Base-by-base conservation (phyloP, 2,329 filamentous ascomycete species). In the Phyllosticta citrichinensis region DNA sequence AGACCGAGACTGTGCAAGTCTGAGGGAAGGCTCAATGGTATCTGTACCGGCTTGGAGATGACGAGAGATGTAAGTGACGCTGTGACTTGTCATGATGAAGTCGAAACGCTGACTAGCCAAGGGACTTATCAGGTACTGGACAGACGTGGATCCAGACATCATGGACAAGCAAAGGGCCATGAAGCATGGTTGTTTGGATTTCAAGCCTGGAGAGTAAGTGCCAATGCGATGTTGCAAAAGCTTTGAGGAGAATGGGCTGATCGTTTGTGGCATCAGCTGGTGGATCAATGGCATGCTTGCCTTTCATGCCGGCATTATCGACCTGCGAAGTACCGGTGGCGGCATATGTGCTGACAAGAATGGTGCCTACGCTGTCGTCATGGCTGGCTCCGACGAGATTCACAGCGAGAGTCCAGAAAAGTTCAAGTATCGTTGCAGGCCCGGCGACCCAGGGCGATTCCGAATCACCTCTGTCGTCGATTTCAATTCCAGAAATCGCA, bases 271-370 rank as follows among this genome's bases (percentile, higher is more conserved):
- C 20, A 27, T n/a, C 52, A 80, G 77, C 27, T 80, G 78, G 78
- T 80, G 78, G 78, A 77, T 80, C 64, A 77, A 74, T 57, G 64
- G 75, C 24, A 66, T 79, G 14, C 79, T 79, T 62, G 78, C 78
- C 6, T 74, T 75, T 52, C 72, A 75, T 33, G 77, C 73, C 55
- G 78, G 78, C 52, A 79, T 80, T 55, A 78, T 80, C 62, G 76
- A 79, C 60, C 68, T 71, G 30, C 69, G 70, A 19, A 70, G 72
- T n/a, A 67, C 72, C 1, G 68, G 75, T 17, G 76, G 77, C 14
- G 73, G 77, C 3, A 75, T 78, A 27, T 74, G 74, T 8, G 71
- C 68, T 25, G 75, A 79, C 63, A 68, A 69, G 19, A 57, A 72
- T 24, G 75, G 74, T 6, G 77, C 76, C 5, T 80, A 80, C 62